Evolutionary conservation across 805 yeast genomes (phyloP), one percentile per base, ranked within the genome.

Genomic region (Kuraishia hungarica): DNA sequence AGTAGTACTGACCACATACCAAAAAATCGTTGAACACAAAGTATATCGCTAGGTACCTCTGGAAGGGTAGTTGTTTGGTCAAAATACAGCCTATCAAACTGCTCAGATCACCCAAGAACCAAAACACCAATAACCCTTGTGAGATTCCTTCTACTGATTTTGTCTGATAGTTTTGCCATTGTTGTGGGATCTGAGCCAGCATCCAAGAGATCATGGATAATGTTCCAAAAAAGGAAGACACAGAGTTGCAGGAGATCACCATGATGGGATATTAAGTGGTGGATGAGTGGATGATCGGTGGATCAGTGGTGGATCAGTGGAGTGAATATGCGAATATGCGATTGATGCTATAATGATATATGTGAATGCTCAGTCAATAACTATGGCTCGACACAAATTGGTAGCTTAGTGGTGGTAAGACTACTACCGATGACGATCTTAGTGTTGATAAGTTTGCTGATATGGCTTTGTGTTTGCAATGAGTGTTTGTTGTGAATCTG

Each of bases 21-120:
- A 89, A 72, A 23, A 78, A 54, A 68, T 92, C 97, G 58, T 88
- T 87, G 56, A 76, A 69, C 53, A 93, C 73, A 65, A 88, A 91
- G 69, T 92, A 92, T 1, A 79, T 56, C 0, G 96, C 89, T 19
- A 91, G 72, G 22, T 83, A 71, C 11, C 83, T 78, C 66, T 91
- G 97, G 69, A 91, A 92, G n/a, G 86, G 82, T 51, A 90, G 72
- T 58, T 92, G 97, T 6, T 80, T 66, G 0, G 97, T 90, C 51
- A 90, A 65, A 0, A 88, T 57, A 58, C 96, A 89, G 0, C 97
- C 97, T 0, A 78, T 51, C 28, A 85, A 67, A 47, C 67, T 65
- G 11, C 62, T 60, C 20, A 67, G 53, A 52, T 72, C 75, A 19
- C 74, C 74, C 10, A 67, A 50, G 48, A 67, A 61, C 71, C 73